Percentiles rank a stretch among this genome's conserved stretches.
Conservation (phyloP, 176 grass and related monocot genomes). For the Cenchrus americanus region DNA sequence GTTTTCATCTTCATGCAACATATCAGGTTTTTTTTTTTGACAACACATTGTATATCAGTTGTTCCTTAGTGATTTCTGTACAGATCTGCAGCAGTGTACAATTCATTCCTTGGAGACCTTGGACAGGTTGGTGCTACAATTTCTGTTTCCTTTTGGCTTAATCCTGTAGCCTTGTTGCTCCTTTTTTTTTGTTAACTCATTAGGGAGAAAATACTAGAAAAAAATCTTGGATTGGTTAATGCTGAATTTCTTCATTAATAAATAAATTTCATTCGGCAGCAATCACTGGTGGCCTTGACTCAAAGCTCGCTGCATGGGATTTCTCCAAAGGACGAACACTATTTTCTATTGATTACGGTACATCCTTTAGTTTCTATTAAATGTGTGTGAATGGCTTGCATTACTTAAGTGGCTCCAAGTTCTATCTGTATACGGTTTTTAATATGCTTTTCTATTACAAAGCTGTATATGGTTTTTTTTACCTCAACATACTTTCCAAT, state of each 20-base stretch:
- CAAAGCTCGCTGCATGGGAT: conserved; percentile 83
- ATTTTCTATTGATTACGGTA: conserved; percentile 91
- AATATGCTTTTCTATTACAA: not conserved
- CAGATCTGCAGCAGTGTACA: conserved; percentile 94
- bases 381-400: not conserved
- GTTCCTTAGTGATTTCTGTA: conserved; percentile 51
- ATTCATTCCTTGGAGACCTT: conserved; percentile 94
- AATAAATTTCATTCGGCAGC: conserved; percentile 48
- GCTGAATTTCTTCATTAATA: not conserved
- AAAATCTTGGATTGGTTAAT: not conserved
- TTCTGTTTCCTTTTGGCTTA: conserved; percentile 9
- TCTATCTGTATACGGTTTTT: conserved; percentile 7
- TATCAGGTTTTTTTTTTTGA: too few relatives aligned
- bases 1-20: conserved; percentile 17
- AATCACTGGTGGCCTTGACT: conserved; percentile 87
- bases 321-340: conserved; percentile 82
- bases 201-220: conserved; percentile 5
- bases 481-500: not conserved
- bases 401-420: conserved; percentile 15
- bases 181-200: conserved; percentile 18
- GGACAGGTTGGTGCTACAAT: conserved; percentile 63
- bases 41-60: conserved; percentile 10
- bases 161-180: not conserved
- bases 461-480: not conserved
- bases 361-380: conserved; percentile 24